Evolutionary conservation across 2,329 filamentous ascomycete genomes (phyloP).

Genomic region (Colletotrichum sp.): DNA sequence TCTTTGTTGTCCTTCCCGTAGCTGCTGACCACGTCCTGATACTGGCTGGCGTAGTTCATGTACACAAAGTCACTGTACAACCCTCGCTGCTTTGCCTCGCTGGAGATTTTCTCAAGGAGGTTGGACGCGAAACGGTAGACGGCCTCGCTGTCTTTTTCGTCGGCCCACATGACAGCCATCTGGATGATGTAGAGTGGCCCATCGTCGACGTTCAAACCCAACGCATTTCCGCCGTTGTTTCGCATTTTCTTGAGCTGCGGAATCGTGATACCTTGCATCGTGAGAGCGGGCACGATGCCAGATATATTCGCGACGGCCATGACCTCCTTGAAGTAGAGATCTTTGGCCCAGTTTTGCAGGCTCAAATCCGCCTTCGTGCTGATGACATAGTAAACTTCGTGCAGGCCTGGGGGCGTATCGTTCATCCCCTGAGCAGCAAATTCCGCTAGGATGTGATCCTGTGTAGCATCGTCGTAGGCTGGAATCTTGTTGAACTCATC

Average conservation of each 20-base stretch:
- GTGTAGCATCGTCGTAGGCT: slow-evolving; percentile 30
- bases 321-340: slow-evolving; percentile 19
- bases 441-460: slow-evolving; percentile 13
- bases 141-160: slow-evolving; percentile 21
- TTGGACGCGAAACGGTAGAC: slow-evolving; percentile 22
- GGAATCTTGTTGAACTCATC: slow-evolving; percentile 37
- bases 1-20: slow-evolving; percentile 42
- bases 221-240: slow-evolving; percentile 42
- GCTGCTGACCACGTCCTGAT: slow-evolving; percentile 41
- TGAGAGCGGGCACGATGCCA: slow-evolving; percentile 30
- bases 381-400: slow-evolving; percentile 26
- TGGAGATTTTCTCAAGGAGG: slow-evolving; percentile 22
- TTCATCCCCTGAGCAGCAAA: slow-evolving; percentile 14
- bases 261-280: slow-evolving; percentile 46
- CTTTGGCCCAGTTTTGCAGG: slow-evolving; percentile 21
- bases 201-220: slow-evolving; percentile 35
- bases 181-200: slow-evolving; percentile 27
- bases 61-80: slow-evolving; percentile 32
- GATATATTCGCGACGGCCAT: slow-evolving; percentile 17
- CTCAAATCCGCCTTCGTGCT: slow-evolving; percentile 23
- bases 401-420: slow-evolving; percentile 20
- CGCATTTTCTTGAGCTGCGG: slow-evolving; percentile 37
- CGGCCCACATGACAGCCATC: slow-evolving; percentile 26
- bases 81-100: slow-evolving; percentile 14
- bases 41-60: slow-evolving; percentile 47